Conservation (phyloP, 2,329 filamentous ascomycete genomes). For the Microdochium trichocladiopsis region DNA sequence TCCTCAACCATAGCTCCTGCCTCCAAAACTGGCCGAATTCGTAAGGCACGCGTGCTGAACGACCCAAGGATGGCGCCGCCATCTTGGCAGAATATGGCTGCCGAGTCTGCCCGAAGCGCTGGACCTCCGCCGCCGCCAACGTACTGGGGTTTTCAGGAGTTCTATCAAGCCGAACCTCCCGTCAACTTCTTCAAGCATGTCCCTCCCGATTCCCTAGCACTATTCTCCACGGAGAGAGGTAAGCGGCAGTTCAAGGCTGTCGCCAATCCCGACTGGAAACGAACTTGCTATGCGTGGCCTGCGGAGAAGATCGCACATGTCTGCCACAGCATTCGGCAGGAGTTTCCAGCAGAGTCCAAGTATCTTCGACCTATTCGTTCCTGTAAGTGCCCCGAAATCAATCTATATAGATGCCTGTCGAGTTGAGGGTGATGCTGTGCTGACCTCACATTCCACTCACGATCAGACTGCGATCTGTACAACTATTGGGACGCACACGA, state of each 20-base stretch:
- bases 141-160: conserved; percentile 2
- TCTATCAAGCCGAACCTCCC: conserved; percentile 10
- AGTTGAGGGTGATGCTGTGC: not conserved
- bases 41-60: not conserved
- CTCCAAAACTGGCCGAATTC: not conserved
- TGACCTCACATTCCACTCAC: not conserved
- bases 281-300: conserved; percentile 27
- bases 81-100: not conserved
- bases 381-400: not conserved
- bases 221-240: conserved; percentile 31
- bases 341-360: conserved; percentile 6
- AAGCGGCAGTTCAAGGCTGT: conserved; percentile 18
- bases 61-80: not conserved
- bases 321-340: conserved; percentile 9
- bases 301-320: conserved; percentile 23
- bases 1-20: not conserved
- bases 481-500: conserved; percentile 40
- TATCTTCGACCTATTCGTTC: conserved; percentile 4
- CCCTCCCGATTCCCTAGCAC: conserved; percentile 11
- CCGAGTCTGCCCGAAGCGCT: conserved; percentile 2
- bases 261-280: conserved; percentile 17
- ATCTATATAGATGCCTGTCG: conserved; percentile 15
- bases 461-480: conserved; percentile 30
- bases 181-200: conserved; percentile 11
- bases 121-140: conserved; percentile 6